Percentiles rank a stretch among this genome's conserved stretches.
phyloP scores from a whole-genome alignment of 2,329 filamentous ascomycete genomes.

The Aspergillus sp. region DNA sequence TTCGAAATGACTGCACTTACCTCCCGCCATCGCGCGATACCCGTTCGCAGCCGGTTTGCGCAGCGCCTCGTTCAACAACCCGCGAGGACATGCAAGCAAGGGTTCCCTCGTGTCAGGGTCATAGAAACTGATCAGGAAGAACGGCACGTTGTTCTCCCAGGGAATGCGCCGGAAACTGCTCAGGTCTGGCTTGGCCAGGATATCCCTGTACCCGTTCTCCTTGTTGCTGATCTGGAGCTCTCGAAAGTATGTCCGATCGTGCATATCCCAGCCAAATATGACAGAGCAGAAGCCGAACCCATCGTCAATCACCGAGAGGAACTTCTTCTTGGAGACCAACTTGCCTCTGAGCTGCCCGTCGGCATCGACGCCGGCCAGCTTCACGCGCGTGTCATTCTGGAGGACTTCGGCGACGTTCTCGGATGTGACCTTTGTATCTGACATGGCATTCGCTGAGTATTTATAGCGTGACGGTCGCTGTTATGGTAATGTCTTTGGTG shows the following conservation, averaged over 20 bases:
- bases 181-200: constrained; percentile 79
- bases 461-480: not conserved
- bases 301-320: constrained; percentile 73
- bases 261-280: constrained; percentile 96
- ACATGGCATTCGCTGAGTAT: not conserved
- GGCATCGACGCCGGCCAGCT: constrained; percentile 83
- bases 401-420: constrained; percentile 67
- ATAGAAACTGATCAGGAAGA: constrained; percentile 80
- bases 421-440: constrained; percentile 47
- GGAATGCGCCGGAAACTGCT: constrained; percentile 78
- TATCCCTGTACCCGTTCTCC: constrained; percentile 83
- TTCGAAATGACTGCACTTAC: constrained; percentile 51
- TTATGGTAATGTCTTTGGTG: not conserved
- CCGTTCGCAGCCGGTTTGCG: constrained; percentile 67
- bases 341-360: constrained; percentile 88
- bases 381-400: constrained; percentile 72
- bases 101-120: constrained; percentile 74
- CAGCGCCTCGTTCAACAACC: constrained; percentile 67
- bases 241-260: constrained; percentile 83
- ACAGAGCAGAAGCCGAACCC: constrained; percentile 95
- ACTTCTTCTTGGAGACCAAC: constrained; percentile 89
- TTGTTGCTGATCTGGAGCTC: constrained; percentile 87
- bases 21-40: constrained; percentile 86
- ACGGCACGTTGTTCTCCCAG: constrained; percentile 84
- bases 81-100: constrained; percentile 75